A percentile compares a stretch with the other conserved stretches of the same genome.
phyloP scores from a whole-genome alignment of 2,329 filamentous ascomycete species.

The Mycosphaerella arachidis region DNA sequence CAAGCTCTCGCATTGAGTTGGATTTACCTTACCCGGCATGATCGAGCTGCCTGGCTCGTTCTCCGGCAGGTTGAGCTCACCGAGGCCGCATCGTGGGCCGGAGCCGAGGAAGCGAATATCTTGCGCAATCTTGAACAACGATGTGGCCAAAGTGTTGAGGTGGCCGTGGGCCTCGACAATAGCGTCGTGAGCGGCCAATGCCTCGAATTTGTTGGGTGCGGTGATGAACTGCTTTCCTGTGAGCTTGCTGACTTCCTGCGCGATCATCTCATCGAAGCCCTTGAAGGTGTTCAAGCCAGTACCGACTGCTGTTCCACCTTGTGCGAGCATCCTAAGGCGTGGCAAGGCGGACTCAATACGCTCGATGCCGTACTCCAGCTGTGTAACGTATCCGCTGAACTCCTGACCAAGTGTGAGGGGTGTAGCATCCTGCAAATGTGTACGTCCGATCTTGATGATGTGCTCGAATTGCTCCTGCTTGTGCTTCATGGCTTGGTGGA shows the following conservation, averaged over 20 bases:
- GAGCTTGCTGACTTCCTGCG: conserved; percentile 84
- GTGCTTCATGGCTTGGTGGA: conserved; percentile 77
- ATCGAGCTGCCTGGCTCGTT: conserved; percentile 97
- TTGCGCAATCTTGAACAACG: conserved; percentile 96
- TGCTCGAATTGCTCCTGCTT: conserved; percentile 87
- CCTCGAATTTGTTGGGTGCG: conserved; percentile 98
- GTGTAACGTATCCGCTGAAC: conserved; percentile 94
- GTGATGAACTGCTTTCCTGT: conserved; percentile 92
- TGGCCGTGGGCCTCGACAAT: conserved; percentile 90
- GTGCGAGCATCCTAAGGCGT: conserved; percentile 79
- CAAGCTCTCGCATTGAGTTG: conserved; percentile 93
- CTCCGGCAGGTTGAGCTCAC: conserved; percentile 88
- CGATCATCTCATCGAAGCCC: conserved; percentile 91
- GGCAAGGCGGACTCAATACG: conserved; percentile 79
- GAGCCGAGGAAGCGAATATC: conserved; percentile 96
- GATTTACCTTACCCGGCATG: conserved; percentile 99
- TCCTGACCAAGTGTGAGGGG: conserved; percentile 93
- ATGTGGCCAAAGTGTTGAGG: conserved; percentile 86
- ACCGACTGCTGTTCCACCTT: conserved; percentile 94
- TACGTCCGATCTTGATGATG: conserved; percentile 98
- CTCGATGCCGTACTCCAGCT: conserved; percentile 86
- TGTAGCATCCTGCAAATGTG: conserved; percentile 95
- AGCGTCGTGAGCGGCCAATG: conserved; percentile 90
- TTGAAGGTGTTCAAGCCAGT: conserved; percentile 97
- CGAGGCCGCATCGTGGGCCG: conserved; percentile 90